Conservation (phyloP, 257 asterid species). For the Salvia rosmarinus region DNA sequence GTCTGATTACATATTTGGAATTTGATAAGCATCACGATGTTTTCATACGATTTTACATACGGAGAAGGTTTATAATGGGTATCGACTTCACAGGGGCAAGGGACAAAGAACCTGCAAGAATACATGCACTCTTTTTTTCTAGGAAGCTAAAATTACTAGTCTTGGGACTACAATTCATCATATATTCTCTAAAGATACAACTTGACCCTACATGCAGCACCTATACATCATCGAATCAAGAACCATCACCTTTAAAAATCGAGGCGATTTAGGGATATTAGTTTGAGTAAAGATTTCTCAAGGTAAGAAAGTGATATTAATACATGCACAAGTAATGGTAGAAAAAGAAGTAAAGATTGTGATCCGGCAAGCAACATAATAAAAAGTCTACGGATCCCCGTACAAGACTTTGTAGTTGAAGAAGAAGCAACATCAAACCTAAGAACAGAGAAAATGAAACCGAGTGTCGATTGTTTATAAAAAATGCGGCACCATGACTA, state of each 20-base stretch:
- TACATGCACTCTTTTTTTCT: neutral
- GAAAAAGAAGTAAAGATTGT: neutral
- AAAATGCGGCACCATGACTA: neutral
- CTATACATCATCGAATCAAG: neutral
- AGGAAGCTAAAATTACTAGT: too few species aligned
- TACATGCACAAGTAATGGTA: neutral
- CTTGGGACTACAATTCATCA: too few species aligned
- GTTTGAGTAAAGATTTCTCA: neutral
- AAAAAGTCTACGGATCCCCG: slow-evolving; percentile 71
- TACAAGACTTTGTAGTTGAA: slow-evolving; percentile 58
- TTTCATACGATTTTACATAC: neutral
- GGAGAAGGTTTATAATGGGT: neutral
- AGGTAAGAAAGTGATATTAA: neutral
- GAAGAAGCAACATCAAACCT: slow-evolving; percentile 93
- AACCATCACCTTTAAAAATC: neutral
- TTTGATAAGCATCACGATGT: neutral
- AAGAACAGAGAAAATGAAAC: slow-evolving; percentile 34
- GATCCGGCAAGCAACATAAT: neutral
- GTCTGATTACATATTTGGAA: neutral
- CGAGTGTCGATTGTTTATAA: slow-evolving; percentile 13
- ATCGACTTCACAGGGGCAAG: neutral
- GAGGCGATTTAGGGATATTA: neutral
- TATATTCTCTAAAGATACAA: neutral
- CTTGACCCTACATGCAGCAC: neutral
- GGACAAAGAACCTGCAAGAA: neutral